Evolutionary conservation across 1,284 basidiomycete genomes (phyloP).

Genomic region (Thelephora terrestris): DNA sequence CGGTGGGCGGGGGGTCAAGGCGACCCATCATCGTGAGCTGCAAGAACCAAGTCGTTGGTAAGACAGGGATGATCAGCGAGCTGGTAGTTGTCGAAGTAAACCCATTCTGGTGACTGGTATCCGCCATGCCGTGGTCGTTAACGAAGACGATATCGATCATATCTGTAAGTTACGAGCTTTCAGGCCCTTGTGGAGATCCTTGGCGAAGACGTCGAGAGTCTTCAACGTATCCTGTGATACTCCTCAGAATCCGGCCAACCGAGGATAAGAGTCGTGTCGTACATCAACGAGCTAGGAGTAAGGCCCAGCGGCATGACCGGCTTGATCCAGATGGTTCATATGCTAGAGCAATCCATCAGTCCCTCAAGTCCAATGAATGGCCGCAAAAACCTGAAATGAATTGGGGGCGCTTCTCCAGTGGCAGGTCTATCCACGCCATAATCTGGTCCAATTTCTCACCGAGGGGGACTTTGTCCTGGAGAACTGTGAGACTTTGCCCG

Average conservation of each 20-base stretch:
- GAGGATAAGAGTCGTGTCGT: no score
- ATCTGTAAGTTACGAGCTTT: constrained; percentile 66
- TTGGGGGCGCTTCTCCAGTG: constrained; percentile 59
- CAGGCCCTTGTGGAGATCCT: constrained; percentile 52
- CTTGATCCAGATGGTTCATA: constrained; percentile 77
- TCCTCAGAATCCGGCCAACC: background rate
- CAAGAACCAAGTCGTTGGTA: no score
- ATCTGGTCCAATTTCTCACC: constrained; percentile 66
- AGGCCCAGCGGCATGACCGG: constrained; percentile 73
- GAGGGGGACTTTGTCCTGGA: constrained; percentile 51
- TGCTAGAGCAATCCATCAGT: constrained; percentile 26
- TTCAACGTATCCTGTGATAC: constrained; percentile 47
- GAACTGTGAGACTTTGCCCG: background rate
- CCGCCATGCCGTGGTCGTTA: constrained; percentile 90
- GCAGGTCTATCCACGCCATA: constrained; percentile 68
- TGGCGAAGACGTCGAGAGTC: constrained; percentile 69
- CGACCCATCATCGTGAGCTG: no score
- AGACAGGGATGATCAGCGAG: no score
- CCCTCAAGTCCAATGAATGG: constrained; percentile 1
- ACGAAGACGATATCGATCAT: constrained; percentile 88
- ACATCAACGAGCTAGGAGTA: constrained; percentile 65
- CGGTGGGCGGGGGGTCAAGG: no score
- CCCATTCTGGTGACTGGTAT: constrained; percentile 64
- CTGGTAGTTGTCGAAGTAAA: constrained; percentile 79
- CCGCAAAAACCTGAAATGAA: constrained; percentile 55